Evolutionary conservation across 2,329 filamentous ascomycete species (phyloP).

Genomic region (Fonsecaea multimorphosa): DNA sequence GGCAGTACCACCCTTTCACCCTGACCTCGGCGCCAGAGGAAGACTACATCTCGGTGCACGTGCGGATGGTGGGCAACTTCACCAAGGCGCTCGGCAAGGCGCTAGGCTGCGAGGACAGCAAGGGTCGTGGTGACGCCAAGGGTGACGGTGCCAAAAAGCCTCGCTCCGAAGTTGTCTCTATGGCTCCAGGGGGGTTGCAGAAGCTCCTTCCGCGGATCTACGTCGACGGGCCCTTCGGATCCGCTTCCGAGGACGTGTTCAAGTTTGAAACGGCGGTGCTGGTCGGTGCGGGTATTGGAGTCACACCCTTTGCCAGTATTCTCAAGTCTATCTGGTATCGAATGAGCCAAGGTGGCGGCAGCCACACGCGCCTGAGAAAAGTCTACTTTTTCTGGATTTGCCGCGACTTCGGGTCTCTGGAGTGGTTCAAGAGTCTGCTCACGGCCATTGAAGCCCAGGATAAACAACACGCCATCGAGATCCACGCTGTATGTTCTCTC

Average conservation of each 20-base stretch:
- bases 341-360: conserved; percentile 71
- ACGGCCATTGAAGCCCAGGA: conserved; percentile 87
- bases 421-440: conserved; percentile 86
- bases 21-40: conserved; percentile 86
- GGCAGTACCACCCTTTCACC: conserved; percentile 89
- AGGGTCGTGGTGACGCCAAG: conserved; percentile 50
- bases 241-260: conserved; percentile 85
- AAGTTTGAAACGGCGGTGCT: conserved; percentile 60
- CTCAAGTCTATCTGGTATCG: conserved; percentile 90
- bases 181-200: conserved; percentile 65
- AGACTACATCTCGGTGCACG: conserved; percentile 86
- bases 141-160: conserved; percentile 45
- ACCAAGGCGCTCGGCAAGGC: conserved; percentile 72
- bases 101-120: conserved; percentile 70
- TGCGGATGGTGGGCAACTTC: conserved; percentile 83
- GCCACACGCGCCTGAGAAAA: conserved; percentile 76
- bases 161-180: conserved; percentile 65
- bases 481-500: conserved; percentile 67
- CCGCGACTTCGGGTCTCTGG: conserved; percentile 84
- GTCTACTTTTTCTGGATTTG: conserved; percentile 95
- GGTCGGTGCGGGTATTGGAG: conserved; percentile 59
- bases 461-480: conserved; percentile 82
- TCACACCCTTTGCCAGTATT: conserved; percentile 60
- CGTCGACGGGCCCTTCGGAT: conserved; percentile 84
- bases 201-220: conserved; percentile 78